Conservation (phyloP, 2,329 filamentous ascomycete genomes). For the Sclerotinia borealis region DNA sequence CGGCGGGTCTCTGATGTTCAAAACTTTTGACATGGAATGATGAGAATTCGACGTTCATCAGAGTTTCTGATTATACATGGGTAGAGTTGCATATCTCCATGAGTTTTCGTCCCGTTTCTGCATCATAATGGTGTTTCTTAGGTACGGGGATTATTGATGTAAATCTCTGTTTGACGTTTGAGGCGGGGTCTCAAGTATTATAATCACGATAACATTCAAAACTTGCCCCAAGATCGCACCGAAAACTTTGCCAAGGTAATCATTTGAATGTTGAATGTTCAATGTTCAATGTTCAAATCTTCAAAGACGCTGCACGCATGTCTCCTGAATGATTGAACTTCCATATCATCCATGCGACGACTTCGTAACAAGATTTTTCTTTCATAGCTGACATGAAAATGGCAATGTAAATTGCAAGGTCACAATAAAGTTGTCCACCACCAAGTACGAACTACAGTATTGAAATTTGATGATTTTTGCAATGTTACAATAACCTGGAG, state of each 20-base stretch:
- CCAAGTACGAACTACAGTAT: neutral
- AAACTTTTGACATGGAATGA: constrained; percentile 9
- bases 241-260: neutral
- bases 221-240: neutral
- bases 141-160: constrained; percentile 24
- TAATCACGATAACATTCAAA: neutral
- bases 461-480: constrained; percentile 15
- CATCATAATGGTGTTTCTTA: constrained; percentile 30
- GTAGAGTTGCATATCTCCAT: constrained; percentile 29
- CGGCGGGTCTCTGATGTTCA: neutral
- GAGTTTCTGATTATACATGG: constrained; percentile 34
- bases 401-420: neutral
- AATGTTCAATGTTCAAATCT: neutral
- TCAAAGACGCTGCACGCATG: neutral
- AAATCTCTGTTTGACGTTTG: constrained; percentile 25
- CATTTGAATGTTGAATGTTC: too few relatives aligned
- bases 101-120: constrained; percentile 30
- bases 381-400: neutral
- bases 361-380: neutral
- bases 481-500: constrained; percentile 10
- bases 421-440: neutral
- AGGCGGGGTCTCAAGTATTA: constrained; percentile 19
- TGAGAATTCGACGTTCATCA: constrained; percentile 26
- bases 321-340: neutral
- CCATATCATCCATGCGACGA: neutral